Evolutionary conservation across 371 early-diverging fungal genomes (phyloP).

Genomic region (Apophysomyces variabilis): DNA sequence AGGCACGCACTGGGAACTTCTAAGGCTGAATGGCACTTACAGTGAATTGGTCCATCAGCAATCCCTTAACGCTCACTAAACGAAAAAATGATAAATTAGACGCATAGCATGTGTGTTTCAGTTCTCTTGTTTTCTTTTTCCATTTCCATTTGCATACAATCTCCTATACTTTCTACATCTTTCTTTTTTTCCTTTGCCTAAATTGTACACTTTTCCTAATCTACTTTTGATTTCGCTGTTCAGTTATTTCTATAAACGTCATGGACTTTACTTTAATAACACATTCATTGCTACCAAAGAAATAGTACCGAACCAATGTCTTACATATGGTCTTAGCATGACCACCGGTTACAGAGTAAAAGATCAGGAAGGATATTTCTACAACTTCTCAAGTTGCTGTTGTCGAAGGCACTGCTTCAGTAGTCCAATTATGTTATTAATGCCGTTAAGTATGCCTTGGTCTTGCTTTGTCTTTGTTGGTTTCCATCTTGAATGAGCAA

Average conservation of each 20-base stretch:
- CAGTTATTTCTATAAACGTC: no score
- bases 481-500: constrained; percentile 75
- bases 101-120: background rate
- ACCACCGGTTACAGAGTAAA: no score
- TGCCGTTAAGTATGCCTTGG: constrained; percentile 36
- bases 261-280: no score
- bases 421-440: constrained; percentile 31
- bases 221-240: no score
- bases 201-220: no score
- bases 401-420: constrained; percentile 29
- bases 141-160: background rate
- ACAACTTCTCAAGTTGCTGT: constrained; percentile 29
- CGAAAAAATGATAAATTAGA: background rate
- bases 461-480: constrained; percentile 39
- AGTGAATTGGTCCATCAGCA: constrained; percentile 46
- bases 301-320: no score
- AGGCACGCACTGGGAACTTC: constrained; percentile 81
- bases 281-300: no score
- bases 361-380: background rate
- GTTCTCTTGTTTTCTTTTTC: background rate
- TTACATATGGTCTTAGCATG: no score
- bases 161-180: no score
- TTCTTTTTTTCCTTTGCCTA: no score
- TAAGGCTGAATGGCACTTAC: constrained; percentile 48
- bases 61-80: constrained; percentile 44